Percentiles rank a stretch among this genome's conserved stretches.
Evolutionary conservation across 2,329 filamentous ascomycete genomes (phyloP).

Genomic region (Coniochaeta sp.): DNA sequence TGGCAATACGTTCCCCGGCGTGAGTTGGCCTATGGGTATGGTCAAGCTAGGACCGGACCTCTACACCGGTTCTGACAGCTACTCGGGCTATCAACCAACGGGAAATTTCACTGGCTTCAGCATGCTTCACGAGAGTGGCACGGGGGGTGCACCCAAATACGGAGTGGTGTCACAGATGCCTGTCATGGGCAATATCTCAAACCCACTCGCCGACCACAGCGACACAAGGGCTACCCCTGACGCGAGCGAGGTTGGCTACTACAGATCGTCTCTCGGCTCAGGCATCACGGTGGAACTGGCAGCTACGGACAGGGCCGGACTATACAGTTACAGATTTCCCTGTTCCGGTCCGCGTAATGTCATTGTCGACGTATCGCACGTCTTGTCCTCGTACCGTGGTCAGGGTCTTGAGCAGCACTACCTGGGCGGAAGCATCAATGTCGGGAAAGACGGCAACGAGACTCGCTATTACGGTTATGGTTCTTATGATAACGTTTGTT

Average conservation of each 20-base stretch:
- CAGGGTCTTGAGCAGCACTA: slow-evolving; percentile 56
- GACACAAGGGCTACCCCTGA: slow-evolving; percentile 44
- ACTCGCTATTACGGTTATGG: slow-evolving; percentile 51
- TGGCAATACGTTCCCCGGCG: slow-evolving; percentile 42
- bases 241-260: slow-evolving; percentile 52
- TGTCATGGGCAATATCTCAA: slow-evolving; percentile 35
- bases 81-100: slow-evolving; percentile 41
- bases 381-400: slow-evolving; percentile 54
- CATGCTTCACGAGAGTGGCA: slow-evolving; percentile 60
- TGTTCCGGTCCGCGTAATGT: slow-evolving; percentile 26
- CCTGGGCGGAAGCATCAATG: slow-evolving; percentile 48
- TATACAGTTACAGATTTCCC: slow-evolving; percentile 56
- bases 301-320: slow-evolving; percentile 46
- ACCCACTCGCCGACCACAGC: slow-evolving; percentile 50
- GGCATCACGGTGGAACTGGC: slow-evolving; percentile 50
- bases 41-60: slow-evolving; percentile 43
- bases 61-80: slow-evolving; percentile 39
- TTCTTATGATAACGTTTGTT: slow-evolving; percentile 51
- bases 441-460: slow-evolving; percentile 30
- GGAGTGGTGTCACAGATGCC: slow-evolving; percentile 57
- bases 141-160: slow-evolving; percentile 63
- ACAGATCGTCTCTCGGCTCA: slow-evolving; percentile 46
- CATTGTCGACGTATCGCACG: slow-evolving; percentile 58
- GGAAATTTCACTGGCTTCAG: slow-evolving; percentile 53
- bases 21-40: slow-evolving; percentile 38